phyloP scores from a whole-genome alignment of 495 filamentous ascomycete species.

The Neurospora hispaniola region DNA sequence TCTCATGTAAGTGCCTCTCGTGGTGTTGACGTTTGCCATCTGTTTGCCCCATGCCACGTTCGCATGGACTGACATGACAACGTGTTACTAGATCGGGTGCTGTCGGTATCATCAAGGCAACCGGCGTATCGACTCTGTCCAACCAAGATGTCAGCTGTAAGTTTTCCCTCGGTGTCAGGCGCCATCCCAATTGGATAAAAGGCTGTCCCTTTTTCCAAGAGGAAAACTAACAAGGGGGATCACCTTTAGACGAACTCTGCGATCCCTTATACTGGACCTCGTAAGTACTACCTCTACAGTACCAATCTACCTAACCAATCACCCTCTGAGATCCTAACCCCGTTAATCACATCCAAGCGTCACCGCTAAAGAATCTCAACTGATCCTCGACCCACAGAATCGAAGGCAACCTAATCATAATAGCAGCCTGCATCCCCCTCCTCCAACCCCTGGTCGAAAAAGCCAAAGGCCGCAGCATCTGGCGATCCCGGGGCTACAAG shows the following conservation, averaged over 20 bases:
- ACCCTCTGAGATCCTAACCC: background rate
- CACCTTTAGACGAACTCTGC: background rate
- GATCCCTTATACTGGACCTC: background rate
- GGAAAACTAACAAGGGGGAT: background rate
- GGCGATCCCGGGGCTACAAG: background rate
- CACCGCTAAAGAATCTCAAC: no score
- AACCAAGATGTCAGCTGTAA: background rate
- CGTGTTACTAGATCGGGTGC: background rate
- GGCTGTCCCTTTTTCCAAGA: background rate
- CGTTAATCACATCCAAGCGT: no score
- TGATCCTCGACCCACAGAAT: conserved; percentile 15
- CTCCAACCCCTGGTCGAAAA: conserved; percentile 32
- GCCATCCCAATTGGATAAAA: background rate
- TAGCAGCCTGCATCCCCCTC: conserved; percentile 40
- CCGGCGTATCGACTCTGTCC: background rate
- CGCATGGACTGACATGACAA: background rate
- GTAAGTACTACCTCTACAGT: background rate
- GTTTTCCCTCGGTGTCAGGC: background rate
- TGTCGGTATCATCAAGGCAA: background rate
- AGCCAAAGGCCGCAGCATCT: background rate
- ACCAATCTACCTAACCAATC: no score
- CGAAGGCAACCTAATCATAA: conserved; percentile 37
- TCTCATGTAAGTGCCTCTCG: conserved; percentile 10
- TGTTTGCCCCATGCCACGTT: background rate
- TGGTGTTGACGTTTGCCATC: background rate